Evolutionary conservation across 306 rosid species (phyloP).

Genomic region (Arachis stenosperma): DNA sequence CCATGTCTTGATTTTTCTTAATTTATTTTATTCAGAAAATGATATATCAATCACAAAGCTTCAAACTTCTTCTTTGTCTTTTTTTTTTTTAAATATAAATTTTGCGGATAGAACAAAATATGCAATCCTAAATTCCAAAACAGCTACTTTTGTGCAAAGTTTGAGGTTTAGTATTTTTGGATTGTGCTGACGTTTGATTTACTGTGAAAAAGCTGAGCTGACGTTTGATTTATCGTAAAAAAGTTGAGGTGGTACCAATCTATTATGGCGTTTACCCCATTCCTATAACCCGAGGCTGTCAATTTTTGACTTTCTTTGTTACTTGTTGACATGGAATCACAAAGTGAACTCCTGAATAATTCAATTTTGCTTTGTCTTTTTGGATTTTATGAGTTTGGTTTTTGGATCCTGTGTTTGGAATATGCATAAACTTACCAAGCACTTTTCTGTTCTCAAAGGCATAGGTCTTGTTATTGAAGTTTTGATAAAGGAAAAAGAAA

Average conservation of each 20-base stretch:
- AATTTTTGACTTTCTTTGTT: background rate
- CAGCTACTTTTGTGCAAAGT: background rate
- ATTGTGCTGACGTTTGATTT: background rate
- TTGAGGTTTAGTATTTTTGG: background rate
- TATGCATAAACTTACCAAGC: background rate
- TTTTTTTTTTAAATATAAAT: background rate
- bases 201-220: background rate
- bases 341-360: conserved; percentile 14
- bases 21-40: background rate
- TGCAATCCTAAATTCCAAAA: background rate
- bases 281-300: conserved; percentile 13
- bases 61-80: background rate
- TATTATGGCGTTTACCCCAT: background rate
- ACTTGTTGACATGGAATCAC: conserved; percentile 1
- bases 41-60: background rate
- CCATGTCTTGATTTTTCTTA: background rate
- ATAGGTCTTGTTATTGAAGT: conserved; percentile 38
- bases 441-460: background rate
- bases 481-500: conserved; percentile 13
- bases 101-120: background rate
- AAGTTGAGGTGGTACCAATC: background rate
- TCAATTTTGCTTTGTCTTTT: conserved; percentile 15
- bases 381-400: conserved; percentile 35
- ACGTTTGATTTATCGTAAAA: background rate
- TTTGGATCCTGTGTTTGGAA: conserved; percentile 38